phyloP scores from a whole-genome alignment of 2,329 filamentous ascomycete genomes.

The Aspergillus fructus region DNA sequence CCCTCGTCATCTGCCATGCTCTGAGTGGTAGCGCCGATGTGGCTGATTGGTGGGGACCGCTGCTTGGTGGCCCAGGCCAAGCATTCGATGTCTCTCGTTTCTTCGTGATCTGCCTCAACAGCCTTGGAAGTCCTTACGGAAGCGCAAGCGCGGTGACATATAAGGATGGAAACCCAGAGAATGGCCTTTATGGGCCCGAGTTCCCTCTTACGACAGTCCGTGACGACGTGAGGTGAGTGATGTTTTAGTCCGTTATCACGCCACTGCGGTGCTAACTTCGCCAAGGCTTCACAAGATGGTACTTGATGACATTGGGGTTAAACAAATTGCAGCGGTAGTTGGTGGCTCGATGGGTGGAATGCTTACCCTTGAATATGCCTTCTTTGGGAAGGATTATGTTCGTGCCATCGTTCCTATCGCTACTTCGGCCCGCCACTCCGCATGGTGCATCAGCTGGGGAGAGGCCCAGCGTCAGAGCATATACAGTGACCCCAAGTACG shows the following conservation, averaged over 20 bases:
- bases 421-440: slow-evolving; percentile 56
- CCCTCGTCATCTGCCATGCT: slow-evolving; percentile 60
- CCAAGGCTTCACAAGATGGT: slow-evolving; percentile 54
- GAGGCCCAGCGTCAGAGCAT: slow-evolving; percentile 66
- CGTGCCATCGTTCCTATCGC: slow-evolving; percentile 56
- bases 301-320: slow-evolving; percentile 55
- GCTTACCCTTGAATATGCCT: slow-evolving; percentile 61
- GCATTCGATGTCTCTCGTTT: slow-evolving; percentile 55
- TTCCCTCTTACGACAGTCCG: slow-evolving; percentile 94
- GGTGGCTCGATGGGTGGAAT: slow-evolving; percentile 61
- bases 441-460: slow-evolving; percentile 61
- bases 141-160: slow-evolving; percentile 64
- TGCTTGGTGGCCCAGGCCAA: slow-evolving; percentile 53
- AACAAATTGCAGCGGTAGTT: slow-evolving; percentile 54
- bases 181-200: slow-evolving; percentile 86
- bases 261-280: slow-evolving; percentile 7
- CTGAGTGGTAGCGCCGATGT: slow-evolving; percentile 57
- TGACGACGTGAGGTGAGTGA: slow-evolving; percentile 84
- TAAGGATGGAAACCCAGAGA: slow-evolving; percentile 73
- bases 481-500: slow-evolving; percentile 97
- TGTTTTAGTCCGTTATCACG: neutral
- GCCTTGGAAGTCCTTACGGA: slow-evolving; percentile 56
- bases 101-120: slow-evolving; percentile 56
- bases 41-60: slow-evolving; percentile 57
- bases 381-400: slow-evolving; percentile 66